A percentile compares a stretch with the other conserved stretches of the same genome.
Evolutionary conservation across 352 stramenopile genomes (phyloP).

Genomic region (Pythium guiyangense): DNA sequence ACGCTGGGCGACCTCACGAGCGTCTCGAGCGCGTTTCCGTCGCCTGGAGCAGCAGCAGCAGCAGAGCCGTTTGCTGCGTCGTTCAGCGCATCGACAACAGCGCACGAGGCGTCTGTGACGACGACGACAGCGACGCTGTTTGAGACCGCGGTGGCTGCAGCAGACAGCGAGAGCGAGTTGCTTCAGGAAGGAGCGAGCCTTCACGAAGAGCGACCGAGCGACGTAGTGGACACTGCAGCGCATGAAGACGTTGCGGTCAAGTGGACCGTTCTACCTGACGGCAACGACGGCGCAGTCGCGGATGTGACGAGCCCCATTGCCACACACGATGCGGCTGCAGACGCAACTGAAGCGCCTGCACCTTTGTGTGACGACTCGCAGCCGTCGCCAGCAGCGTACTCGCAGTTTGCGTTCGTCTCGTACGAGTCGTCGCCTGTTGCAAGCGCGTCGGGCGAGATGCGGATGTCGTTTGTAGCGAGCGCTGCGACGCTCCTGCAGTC

Average conservation of each 20-base stretch:
- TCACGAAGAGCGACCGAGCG: background rate
- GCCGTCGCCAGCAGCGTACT: constrained; percentile 10
- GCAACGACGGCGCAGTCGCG: too few species aligned
- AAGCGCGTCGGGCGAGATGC: background rate
- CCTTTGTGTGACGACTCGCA: background rate
- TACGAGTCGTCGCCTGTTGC: constrained; percentile 5
- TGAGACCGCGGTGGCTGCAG: background rate
- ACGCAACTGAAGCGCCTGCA: background rate
- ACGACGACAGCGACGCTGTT: background rate
- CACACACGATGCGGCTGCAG: too few species aligned
- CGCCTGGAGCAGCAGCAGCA: background rate
- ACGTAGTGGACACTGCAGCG: background rate
- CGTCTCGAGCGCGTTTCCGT: background rate
- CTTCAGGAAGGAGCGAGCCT: background rate
- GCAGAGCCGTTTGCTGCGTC: too few species aligned
- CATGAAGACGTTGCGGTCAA: background rate
- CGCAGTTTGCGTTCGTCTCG: constrained; percentile 15
- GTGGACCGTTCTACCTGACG: too few species aligned
- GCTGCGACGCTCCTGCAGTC: background rate
- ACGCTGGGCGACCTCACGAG: too few species aligned
- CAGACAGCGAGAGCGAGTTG: background rate
- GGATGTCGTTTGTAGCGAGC: background rate
- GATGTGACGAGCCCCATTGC: too few species aligned
- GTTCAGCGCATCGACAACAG: too few species aligned
- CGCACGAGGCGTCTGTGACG: background rate